These are phyloP conservation scores for Dryadomyces quercus-mongolicae DNA, from an alignment of 2,329 filamentous ascomycete species.

Conservation along the genomic window DNA sequence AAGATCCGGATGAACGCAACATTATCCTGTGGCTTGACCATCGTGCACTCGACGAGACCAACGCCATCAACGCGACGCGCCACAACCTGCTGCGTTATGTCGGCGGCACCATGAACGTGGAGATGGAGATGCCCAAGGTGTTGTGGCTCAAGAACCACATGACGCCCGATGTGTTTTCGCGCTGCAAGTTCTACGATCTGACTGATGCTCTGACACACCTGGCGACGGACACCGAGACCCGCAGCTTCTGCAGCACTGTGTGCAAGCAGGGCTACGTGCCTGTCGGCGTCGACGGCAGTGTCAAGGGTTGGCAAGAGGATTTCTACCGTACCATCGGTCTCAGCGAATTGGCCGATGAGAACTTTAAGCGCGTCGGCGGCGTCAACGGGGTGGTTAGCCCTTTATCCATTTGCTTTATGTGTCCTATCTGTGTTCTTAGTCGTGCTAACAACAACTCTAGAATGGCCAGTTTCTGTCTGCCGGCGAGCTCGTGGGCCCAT, in stretches of 20 bases:
- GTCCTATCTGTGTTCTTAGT: background rate
- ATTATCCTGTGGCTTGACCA: constrained; percentile 98
- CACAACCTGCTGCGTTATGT: constrained; percentile 95
- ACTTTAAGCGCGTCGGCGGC: constrained; percentile 88
- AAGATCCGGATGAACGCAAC: constrained; percentile 71
- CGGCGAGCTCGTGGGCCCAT: constrained; percentile 75
- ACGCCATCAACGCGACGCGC: constrained; percentile 81
- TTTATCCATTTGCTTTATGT: constrained; percentile 23
- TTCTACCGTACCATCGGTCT: constrained; percentile 82
- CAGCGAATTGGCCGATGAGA: constrained; percentile 68
- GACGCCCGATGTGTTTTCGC: constrained; percentile 77
- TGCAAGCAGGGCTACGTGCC: constrained; percentile 97
- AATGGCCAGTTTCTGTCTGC: constrained; percentile 87
- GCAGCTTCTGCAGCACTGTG: constrained; percentile 91
- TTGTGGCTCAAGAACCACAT: constrained; percentile 98
- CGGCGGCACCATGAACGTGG: constrained; percentile 94
- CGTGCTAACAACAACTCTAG: constrained; percentile 34
- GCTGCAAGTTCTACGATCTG: constrained; percentile 95
- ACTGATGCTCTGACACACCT: constrained; percentile 88
- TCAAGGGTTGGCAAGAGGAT: constrained; percentile 96
- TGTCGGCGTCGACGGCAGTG: constrained; percentile 91
- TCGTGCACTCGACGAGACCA: constrained; percentile 78
- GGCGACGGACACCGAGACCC: constrained; percentile 80
- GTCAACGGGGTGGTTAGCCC: constrained; percentile 84
- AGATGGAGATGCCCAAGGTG: constrained; percentile 99